phyloP scores from a whole-genome alignment of 2,329 filamentous ascomycete genomes.

The Aspergillus luchuensis region DNA sequence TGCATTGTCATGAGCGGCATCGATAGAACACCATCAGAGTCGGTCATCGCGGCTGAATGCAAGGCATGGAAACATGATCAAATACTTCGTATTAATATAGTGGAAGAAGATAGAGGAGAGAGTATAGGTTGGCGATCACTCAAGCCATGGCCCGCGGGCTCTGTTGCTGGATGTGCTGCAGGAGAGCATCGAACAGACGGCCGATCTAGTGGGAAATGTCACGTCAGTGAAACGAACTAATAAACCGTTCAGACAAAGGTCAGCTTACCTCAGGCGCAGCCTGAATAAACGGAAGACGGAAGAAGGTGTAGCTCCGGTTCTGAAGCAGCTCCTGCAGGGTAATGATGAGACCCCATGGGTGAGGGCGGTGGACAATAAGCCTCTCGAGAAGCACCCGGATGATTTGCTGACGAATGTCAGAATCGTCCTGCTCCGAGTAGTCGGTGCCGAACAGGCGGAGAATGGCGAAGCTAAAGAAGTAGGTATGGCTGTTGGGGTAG shows the following conservation, averaged over 20 bases:
- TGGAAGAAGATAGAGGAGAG: constrained; percentile 15
- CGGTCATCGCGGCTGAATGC: constrained; percentile 24
- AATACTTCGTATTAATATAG: constrained; percentile 24
- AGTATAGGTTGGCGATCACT: constrained; percentile 15
- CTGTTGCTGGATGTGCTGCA: constrained; percentile 50
- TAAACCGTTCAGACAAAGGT: neutral
- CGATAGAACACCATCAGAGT: constrained; percentile 20
- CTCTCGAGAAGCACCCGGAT: constrained; percentile 86
- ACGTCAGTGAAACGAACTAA: constrained; percentile 10
- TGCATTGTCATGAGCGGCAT: constrained; percentile 25
- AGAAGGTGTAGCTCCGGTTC: constrained; percentile 89
- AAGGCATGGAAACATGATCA: constrained; percentile 26
- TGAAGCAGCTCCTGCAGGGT: constrained; percentile 87
- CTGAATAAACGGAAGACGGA: constrained; percentile 90
- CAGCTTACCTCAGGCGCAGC: constrained; percentile 74
- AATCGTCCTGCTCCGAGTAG: constrained; percentile 68
- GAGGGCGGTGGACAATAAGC: constrained; percentile 82
- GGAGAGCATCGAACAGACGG: constrained; percentile 48
- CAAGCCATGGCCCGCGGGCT: constrained; percentile 48
- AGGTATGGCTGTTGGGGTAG: constrained; percentile 84
- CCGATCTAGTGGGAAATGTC: constrained; percentile 37
- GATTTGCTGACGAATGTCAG: constrained; percentile 85
- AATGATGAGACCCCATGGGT: constrained; percentile 92
- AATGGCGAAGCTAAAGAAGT: constrained; percentile 86
- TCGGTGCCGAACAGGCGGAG: constrained; percentile 83